phyloP scores from a whole-genome alignment of 2,329 filamentous ascomycete genomes.

The Xylaria arbuscula region DNA sequence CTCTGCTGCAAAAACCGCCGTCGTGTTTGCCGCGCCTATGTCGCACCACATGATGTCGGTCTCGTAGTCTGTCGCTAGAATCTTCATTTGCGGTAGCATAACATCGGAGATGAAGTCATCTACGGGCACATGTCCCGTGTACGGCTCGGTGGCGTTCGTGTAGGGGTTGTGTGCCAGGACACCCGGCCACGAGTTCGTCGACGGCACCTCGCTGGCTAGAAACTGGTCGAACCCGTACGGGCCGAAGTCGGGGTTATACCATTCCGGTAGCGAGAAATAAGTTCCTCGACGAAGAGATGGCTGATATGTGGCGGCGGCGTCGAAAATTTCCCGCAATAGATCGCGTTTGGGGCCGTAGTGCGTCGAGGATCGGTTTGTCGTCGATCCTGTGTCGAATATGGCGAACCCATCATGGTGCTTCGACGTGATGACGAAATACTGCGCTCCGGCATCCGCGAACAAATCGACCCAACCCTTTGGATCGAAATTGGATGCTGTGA shows the following conservation, averaged over 20 bases:
- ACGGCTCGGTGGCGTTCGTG: slow-evolving; percentile 55
- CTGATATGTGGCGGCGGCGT: slow-evolving; percentile 55
- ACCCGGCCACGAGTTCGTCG: slow-evolving; percentile 53
- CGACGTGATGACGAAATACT: slow-evolving; percentile 60
- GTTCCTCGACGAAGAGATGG: slow-evolving; percentile 57
- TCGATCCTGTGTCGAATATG: slow-evolving; percentile 55
- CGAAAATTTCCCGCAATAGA: slow-evolving; percentile 57
- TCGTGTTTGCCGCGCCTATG: slow-evolving; percentile 57
- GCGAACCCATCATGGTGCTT: slow-evolving; percentile 63
- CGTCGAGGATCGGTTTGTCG: slow-evolving; percentile 55
- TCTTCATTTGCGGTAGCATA: slow-evolving; percentile 60
- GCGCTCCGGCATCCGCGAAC: slow-evolving; percentile 52
- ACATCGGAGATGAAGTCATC: slow-evolving; percentile 57
- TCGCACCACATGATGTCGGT: slow-evolving; percentile 65
- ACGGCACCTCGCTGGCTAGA: slow-evolving; percentile 39
- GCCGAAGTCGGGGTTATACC: slow-evolving; percentile 60
- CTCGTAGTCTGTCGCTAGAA: slow-evolving; percentile 56
- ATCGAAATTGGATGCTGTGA: slow-evolving; percentile 62
- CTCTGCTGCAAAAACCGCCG: slow-evolving; percentile 53
- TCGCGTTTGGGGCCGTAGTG: slow-evolving; percentile 57
- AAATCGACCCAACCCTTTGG: slow-evolving; percentile 59
- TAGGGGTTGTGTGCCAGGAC: slow-evolving; percentile 57
- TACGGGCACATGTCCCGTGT: slow-evolving; percentile 55
- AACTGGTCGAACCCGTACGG: slow-evolving; percentile 57
- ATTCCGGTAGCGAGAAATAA: slow-evolving; percentile 62